Percentiles rank a stretch among this genome's conserved stretches.
phyloP scores from a whole-genome alignment of 805 yeast genomes.

The Tetrapisispora arboricola region DNA sequence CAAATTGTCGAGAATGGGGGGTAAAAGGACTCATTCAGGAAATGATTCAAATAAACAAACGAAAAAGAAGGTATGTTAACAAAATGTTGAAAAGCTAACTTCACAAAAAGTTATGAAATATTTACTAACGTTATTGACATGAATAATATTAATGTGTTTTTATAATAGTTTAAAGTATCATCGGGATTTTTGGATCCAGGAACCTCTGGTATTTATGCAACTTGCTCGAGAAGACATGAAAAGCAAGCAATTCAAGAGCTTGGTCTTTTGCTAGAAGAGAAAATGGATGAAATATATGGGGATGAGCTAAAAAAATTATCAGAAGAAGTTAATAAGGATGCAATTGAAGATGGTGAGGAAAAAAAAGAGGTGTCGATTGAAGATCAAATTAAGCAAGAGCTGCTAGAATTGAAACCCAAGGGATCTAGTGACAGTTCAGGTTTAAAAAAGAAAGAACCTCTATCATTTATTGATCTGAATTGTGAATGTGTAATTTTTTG shows the following conservation, averaged over 20 bases:
- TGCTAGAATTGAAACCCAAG: constrained; percentile 46
- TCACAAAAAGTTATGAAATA: no score
- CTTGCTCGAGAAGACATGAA: constrained; percentile 79
- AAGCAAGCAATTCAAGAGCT: constrained; percentile 68
- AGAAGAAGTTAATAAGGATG: constrained; percentile 10
- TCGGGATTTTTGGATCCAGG: constrained; percentile 56
- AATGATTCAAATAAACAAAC: not conserved
- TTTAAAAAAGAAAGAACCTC: constrained; percentile 35
- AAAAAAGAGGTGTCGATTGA: constrained; percentile 52
- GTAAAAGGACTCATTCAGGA: constrained; percentile 1
- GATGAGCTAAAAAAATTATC: constrained; percentile 24
- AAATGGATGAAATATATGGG: constrained; percentile 37
- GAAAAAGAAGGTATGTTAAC: constrained; percentile 4
- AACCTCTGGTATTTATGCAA: constrained; percentile 79
- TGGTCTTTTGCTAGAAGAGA: constrained; percentile 45
- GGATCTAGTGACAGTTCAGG: constrained; percentile 16
- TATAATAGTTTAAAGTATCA: constrained; percentile 24
- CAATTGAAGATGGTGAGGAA: constrained; percentile 15
- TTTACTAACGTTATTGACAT: constrained; percentile 3
- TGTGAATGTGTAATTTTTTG: constrained; percentile 82
- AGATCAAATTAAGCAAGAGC: constrained; percentile 61
- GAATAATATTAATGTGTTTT: not conserved
- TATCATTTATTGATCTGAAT: constrained; percentile 53
- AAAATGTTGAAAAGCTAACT: no score
- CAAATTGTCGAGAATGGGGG: no score